Base-by-base conservation (phyloP, 352 stramenopile species). In the Phytophthora brassicae region DNA sequence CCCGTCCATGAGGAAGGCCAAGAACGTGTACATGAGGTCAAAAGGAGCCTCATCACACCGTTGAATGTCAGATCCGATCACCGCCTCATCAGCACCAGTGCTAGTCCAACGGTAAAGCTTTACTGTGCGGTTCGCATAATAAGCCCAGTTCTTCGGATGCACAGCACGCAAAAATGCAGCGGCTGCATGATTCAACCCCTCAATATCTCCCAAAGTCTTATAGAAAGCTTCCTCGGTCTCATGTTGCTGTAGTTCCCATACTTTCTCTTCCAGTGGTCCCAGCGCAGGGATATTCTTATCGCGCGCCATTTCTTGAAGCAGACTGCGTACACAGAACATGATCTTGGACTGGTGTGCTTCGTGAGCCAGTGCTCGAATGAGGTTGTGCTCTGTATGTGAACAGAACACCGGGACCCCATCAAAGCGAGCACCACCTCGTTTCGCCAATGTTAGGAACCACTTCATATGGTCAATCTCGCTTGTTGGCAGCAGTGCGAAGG, bases 201-300 rank as follows among this genome's bases (percentile, higher is more conserved):
- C 84, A 1, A 90, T 66, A 20, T 81, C 77, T 2, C 60, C 45
- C 11, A 92, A 62, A 9, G 75, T 51, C 26, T 76, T 79, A 6
- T 79, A 41, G 47, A 90, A 92, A 3, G 66, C 68, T 23, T 84
- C 72, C 57, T 90, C 77, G 2, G 70, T 84, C 31, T 88, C 78
- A 28, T 85, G 67, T 38, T 44, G 59, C 22, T 89, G 78, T 36
- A 91, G 68, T 17, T 83, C 75, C 81, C 79, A 89, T 16, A 93
- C 66, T 2, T 86, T 61, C 9, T 84, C 70, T 53, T 92, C 80
- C 12, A 88, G 52, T 2, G 68, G 60, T 14, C 78, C 81, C 2
- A 93, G 71, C 38, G 70, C 65, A n/a, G 81, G 70, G 54, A 93
- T 89, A 48, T 84, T 89, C 68, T 91, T 93, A 55, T 93, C 84